Evolutionary conservation across 495 filamentous ascomycete genomes (phyloP).

Genomic region (Thozetella sp.): DNA sequence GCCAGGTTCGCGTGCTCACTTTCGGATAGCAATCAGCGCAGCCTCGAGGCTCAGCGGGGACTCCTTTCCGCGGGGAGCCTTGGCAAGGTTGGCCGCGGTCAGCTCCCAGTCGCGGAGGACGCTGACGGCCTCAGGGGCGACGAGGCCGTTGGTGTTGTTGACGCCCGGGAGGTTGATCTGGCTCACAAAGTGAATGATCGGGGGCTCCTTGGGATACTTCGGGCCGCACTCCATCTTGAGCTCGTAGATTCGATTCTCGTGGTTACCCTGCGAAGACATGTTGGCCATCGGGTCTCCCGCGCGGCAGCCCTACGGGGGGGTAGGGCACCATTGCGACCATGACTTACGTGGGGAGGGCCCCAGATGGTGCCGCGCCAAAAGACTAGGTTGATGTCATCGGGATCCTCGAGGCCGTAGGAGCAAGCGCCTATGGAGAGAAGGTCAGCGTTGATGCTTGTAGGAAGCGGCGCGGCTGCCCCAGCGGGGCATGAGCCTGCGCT

Average conservation of each 20-base stretch:
- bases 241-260: constrained; percentile 98
- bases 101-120: constrained; percentile 88
- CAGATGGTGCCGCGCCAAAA: constrained; percentile 99
- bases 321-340: neutral
- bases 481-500: constrained; percentile 13
- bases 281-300: constrained; percentile 5
- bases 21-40: constrained; percentile 32
- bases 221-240: constrained; percentile 95
- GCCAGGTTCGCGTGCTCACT: constrained; percentile 10
- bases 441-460: constrained; percentile 7
- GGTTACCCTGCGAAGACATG: constrained; percentile 68
- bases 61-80: constrained; percentile 34
- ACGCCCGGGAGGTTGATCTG: constrained; percentile 96
- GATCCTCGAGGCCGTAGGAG: constrained; percentile 93
- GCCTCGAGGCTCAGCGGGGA: constrained; percentile 58
- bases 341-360: constrained; percentile 85
- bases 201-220: constrained; percentile 86
- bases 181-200: constrained; percentile 86
- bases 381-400: constrained; percentile 94
- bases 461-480: no score
- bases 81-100: constrained; percentile 79
- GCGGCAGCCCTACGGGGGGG: neutral
- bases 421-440: constrained; percentile 71
- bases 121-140: constrained; percentile 80
- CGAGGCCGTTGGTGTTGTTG: constrained; percentile 74